Evolutionary conservation across 306 rosid genomes (phyloP), one percentile per base, ranked within the genome.

Genomic region (Astragalus membranaceus): DNA sequence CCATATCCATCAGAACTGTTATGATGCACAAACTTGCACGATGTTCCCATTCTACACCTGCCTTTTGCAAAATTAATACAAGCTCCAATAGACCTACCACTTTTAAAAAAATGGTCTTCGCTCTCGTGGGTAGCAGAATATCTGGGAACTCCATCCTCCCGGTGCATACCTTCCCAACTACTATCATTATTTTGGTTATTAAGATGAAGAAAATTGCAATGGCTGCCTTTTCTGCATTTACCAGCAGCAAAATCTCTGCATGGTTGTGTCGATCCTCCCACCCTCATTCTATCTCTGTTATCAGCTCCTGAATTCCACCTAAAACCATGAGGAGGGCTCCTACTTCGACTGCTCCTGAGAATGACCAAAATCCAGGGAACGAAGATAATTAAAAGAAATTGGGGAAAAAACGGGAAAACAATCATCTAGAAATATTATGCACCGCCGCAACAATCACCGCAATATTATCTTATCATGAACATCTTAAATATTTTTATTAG

Each of bases 171-270:
- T 57, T 91, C 99, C 96, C 90, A 83, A 86, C 76, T 86, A 75
- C 87, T 90, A 50, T 88, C 96, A 52, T 75, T 80, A 80, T 54
- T 82, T 77, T 82, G 84, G 70, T 63, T 67, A 77, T 80, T 92
- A 76, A 83, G 87, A 57, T 92, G 98, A 72, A 84, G 84, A 83
- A 94, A 86, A 56, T 78, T 86, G 74, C 98, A 90, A 62, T 70
- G 85, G 65, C 76, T 80, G 43, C 96, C 98, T 84, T 95, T 82
- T 78, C 99, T 86, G 83, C 99, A 94, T 80, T 87, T 91, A 46
- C 97, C 99, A 73, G 83, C 79, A 32, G 75, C 54, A 77, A 89
- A 94, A 76, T 94, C 97, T 85, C 86, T 84, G 81, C 99, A 91
- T 43, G 82, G 54, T 67, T 83, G 97, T 39, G 74, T 60, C 2